Percentiles rank a stretch among this genome's conserved stretches.
Conservation (phyloP, 179 eudicot species). For the Beta corolliflora region DNA sequence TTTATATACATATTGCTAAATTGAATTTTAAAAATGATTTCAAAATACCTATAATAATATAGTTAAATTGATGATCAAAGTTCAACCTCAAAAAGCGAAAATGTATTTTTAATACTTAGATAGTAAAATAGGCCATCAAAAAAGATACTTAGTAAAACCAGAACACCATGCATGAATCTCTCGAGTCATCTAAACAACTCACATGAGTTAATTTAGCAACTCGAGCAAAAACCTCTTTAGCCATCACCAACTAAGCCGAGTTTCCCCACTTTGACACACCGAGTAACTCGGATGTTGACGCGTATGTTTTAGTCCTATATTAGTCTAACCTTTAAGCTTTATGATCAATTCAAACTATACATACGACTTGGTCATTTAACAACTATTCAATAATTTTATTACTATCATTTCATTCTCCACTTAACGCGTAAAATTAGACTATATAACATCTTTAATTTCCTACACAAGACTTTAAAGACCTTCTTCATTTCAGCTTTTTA, state of each 20-base stretch:
- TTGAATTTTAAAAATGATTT: no score
- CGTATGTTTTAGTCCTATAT: constrained; percentile 8
- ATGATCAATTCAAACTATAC: constrained; percentile 18
- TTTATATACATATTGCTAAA: no score
- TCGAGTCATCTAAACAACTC: neutral
- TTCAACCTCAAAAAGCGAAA: no score
- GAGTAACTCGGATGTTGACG: constrained; percentile 21
- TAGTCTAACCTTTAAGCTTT: neutral
- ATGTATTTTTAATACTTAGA: no score
- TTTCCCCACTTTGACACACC: constrained; percentile 15
- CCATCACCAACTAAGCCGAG: constrained; percentile 6
- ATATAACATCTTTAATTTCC: neutral
- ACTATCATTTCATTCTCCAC: neutral
- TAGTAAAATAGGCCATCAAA: no score
- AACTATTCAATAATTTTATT: neutral
- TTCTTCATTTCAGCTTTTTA: neutral
- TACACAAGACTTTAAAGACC: neutral
- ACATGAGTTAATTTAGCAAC: neutral
- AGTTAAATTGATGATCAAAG: no score
- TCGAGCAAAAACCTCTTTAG: neutral
- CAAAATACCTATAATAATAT: no score
- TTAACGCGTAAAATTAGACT: constrained; percentile 11
- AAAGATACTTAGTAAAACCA: no score
- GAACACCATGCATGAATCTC: neutral
- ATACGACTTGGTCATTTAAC: constrained; percentile 28